Evolutionary conservation across 139 green algal species (phyloP), one percentile per base, ranked within the genome.

Genomic region (Chlorella vulgaris): DNA sequence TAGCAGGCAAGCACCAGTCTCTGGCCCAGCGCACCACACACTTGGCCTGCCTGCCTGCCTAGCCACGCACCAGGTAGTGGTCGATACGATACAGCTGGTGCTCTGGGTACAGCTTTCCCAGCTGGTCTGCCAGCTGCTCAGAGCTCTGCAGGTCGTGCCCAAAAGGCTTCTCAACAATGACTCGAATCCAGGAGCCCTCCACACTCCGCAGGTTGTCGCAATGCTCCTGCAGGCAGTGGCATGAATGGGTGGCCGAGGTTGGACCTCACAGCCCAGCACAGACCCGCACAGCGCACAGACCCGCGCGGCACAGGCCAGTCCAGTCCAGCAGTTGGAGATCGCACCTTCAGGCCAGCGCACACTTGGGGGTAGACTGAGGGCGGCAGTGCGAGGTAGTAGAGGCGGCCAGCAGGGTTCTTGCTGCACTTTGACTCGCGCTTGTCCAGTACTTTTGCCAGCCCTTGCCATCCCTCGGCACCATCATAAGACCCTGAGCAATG

Each of bases 361-460:
- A 96, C 96, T 83, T 94, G 62, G 2, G 94, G 95, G 88, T 99
- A 99, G n/a, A 98, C 95, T 7, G 85, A 89, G 18, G 97, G 96
- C 13, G 97, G 97, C 70, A 99, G 90, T 0, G 97, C 96, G 50
- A 99, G 85, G 85, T 99, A 99, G 88, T 96, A 98, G 1, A 99
- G 90, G 1, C 95, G 90, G 15, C 93, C 92, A 19, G 83, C 69
- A 2, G 89, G 78, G 58, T 35, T 61, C 55, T 29, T 19, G 24
- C 29, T 69, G 39, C 78, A 24, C 31, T 63, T 38, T 5, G 31
- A 29, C 86, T 96, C 93, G 47, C 87, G 87, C 22, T 78, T 67
- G 3, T 51, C n/a, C 39, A 97, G 55, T 1, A 29, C 69, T 6
- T 62, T 53, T 0, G 78, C 76, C 77, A 97, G 80, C 26, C 40